Evolutionary conservation across 352 stramenopile species (phyloP).

Genomic region (Phytophthora meadii): DNA sequence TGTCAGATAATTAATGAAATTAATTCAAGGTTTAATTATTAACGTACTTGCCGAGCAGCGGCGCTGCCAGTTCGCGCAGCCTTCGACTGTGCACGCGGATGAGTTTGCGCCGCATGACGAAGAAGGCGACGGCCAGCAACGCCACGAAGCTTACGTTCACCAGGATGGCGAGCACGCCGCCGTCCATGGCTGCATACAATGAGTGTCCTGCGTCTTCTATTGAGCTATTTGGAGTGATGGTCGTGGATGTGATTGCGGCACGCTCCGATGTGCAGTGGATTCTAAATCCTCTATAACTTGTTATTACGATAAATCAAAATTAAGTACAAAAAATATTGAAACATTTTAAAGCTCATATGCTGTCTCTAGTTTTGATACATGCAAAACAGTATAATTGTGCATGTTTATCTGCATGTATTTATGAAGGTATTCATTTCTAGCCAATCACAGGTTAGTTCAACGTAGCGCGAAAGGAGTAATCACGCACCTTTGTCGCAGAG

Average conservation of each 20-base stretch:
- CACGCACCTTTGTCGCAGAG: constrained; percentile 21
- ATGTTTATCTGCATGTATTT: neutral
- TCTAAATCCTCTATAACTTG: neutral
- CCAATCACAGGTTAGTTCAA: constrained; percentile 33
- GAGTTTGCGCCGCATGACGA: constrained; percentile 56
- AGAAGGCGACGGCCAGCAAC: constrained; percentile 54
- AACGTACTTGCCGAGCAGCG: constrained; percentile 61
- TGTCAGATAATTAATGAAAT: constrained; percentile 1
- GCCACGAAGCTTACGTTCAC: constrained; percentile 55
- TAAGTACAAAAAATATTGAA: no score
- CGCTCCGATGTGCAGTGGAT: constrained; percentile 7
- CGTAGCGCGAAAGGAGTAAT: constrained; percentile 14
- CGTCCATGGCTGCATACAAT: constrained; percentile 37
- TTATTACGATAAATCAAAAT: neutral
- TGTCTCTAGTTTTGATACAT: neutral
- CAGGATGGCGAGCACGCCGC: constrained; percentile 40
- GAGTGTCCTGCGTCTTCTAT: constrained; percentile 8
- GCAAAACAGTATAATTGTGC: neutral
- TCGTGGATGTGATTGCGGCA: constrained; percentile 18
- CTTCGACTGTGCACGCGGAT: constrained; percentile 44
- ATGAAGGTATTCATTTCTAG: neutral
- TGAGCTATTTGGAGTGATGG: constrained; percentile 9
- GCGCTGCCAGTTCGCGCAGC: constrained; percentile 59
- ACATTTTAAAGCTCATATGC: no score
- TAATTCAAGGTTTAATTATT: neutral